Evolutionary conservation across 2,329 filamentous ascomycete genomes (phyloP).

Genomic region (Trichoderma cornu-damae): DNA sequence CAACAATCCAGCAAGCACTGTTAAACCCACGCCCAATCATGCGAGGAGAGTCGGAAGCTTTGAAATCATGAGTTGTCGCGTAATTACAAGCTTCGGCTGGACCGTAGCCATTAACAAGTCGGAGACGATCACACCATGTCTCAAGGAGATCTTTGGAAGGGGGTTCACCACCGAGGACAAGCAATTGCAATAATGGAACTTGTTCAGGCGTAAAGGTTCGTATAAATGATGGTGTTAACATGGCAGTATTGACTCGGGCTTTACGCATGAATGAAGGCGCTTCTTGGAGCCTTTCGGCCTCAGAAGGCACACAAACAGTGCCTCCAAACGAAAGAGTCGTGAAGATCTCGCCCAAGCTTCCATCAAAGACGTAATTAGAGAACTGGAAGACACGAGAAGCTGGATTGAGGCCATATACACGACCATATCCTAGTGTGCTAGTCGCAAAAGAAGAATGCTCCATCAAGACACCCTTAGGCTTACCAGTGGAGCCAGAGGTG

Average conservation of each 20-base stretch:
- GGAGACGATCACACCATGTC: constrained; percentile 21
- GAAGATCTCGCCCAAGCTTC: constrained; percentile 33
- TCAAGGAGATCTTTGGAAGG: constrained; percentile 10
- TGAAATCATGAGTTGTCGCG: constrained; percentile 9
- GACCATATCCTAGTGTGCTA: constrained; percentile 43
- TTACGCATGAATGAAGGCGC: constrained; percentile 13
- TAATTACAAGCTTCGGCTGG: constrained; percentile 22
- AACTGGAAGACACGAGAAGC: constrained; percentile 50
- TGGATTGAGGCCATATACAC: constrained; percentile 41
- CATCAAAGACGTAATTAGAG: constrained; percentile 48
- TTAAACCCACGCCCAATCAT: constrained; percentile 18
- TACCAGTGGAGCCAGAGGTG: constrained; percentile 28
- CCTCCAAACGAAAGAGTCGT: constrained; percentile 23
- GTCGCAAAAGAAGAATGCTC: constrained; percentile 51
- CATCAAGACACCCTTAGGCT: constrained; percentile 28
- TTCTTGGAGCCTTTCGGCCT: constrained; percentile 20
- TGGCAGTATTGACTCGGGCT: constrained; percentile 15
- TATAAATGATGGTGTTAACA: constrained; percentile 22
- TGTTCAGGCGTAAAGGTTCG: constrained; percentile 19
- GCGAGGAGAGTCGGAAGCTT: constrained; percentile 1
- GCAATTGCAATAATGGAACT: constrained; percentile 17
- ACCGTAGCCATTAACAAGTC: constrained; percentile 22
- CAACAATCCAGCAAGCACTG: constrained; percentile 23
- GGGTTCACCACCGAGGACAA: constrained; percentile 21
- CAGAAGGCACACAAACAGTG: constrained; percentile 24